phyloP scores from a whole-genome alignment of 176 grass and related monocot species.

The Raddia distichophylla region DNA sequence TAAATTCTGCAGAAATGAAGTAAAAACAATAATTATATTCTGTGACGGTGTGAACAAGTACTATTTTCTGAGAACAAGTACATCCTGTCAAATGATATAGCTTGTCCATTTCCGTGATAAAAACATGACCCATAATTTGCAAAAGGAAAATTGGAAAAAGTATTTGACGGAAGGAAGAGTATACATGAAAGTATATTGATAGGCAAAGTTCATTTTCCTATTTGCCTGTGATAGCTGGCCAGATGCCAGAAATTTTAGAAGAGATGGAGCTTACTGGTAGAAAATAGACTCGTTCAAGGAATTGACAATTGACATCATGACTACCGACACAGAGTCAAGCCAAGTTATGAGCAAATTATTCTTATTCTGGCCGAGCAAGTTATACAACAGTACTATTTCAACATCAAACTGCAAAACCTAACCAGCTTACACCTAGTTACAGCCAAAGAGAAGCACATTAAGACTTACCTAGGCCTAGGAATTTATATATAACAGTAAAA shows the following conservation, averaged over 20 bases:
- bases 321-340: neutral
- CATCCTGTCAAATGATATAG: neutral
- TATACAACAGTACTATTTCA: too few species aligned
- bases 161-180: neutral
- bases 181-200: neutral
- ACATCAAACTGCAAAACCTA: too few species aligned
- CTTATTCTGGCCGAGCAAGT: neutral
- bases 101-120: conserved; percentile 3
- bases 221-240: neutral
- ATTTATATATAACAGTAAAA: neutral
- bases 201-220: conserved; percentile 12
- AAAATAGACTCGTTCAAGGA: neutral
- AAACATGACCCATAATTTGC: conserved; percentile 15
- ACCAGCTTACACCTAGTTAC: too few species aligned
- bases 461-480: neutral
- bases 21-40: conserved; percentile 3
- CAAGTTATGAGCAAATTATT: neutral
- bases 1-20: conserved; percentile 34
- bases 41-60: neutral
- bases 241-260: neutral
- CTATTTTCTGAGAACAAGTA: neutral
- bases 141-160: neutral
- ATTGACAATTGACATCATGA: neutral
- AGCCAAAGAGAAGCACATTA: too few species aligned
- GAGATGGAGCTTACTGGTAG: conserved; percentile 3